phyloP scores from a whole-genome alignment of 1,284 basidiomycete genomes.

The Ustanciosporium gigantosporum region DNA sequence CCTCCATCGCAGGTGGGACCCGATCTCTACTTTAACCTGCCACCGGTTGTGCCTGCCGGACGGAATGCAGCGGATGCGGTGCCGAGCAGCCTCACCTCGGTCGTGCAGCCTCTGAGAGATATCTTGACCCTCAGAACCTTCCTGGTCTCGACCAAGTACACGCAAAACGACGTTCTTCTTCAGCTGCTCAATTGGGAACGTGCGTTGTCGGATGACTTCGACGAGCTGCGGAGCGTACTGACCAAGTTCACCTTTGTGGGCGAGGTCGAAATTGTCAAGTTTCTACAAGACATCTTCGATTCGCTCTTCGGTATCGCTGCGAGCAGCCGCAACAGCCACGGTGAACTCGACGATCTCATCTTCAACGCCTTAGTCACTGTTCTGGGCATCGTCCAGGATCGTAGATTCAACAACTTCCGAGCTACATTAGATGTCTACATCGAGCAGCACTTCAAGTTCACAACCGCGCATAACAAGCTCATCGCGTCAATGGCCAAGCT shows the following conservation, averaged over 20 bases:
- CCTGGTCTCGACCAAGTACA: conserved; percentile 87
- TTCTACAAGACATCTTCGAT: conserved; percentile 86
- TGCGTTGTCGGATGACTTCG: conserved; percentile 65
- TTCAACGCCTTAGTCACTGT: conserved; percentile 90
- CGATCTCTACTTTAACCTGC: conserved; percentile 65
- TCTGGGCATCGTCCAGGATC: conserved; percentile 79
- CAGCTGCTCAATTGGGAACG: conserved; percentile 81
- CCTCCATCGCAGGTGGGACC: conserved; percentile 66
- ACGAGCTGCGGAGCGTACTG: conserved; percentile 72
- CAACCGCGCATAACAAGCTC: conserved; percentile 49
- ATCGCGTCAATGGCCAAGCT: conserved; percentile 77
- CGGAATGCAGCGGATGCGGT: conserved; percentile 63
- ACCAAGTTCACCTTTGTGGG: conserved; percentile 88
- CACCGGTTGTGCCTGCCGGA: conserved; percentile 69
- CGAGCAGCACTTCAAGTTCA: conserved; percentile 75
- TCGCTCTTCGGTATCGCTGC: conserved; percentile 87
- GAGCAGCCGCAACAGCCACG: conserved; percentile 72
- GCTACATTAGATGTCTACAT: conserved; percentile 92
- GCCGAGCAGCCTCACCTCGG: conserved; percentile 39
- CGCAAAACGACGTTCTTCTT: conserved; percentile 85
- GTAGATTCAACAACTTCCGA: conserved; percentile 82
- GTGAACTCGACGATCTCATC: conserved; percentile 81
- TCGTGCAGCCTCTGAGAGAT: conserved; percentile 66
- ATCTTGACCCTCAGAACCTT: conserved; percentile 81
- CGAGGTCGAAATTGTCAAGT: conserved; percentile 77